Evolutionary conservation across 2,329 filamentous ascomycete species (phyloP).

Genomic region (Dactylellina leptospora): DNA sequence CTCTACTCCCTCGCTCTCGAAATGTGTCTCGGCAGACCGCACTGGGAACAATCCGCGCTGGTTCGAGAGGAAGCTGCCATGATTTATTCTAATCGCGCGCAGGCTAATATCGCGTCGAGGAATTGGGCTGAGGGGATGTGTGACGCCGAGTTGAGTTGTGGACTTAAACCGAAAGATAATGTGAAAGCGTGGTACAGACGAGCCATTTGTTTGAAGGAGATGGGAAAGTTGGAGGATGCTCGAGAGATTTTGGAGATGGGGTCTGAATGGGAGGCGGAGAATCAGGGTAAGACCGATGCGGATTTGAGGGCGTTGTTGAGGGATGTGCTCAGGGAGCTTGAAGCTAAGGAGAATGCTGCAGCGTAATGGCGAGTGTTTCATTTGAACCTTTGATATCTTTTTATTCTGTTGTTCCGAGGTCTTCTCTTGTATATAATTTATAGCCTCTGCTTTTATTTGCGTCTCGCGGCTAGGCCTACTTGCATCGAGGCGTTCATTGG

Average conservation of each 20-base stretch:
- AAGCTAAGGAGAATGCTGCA: slow-evolving; percentile 59
- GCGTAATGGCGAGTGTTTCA: slow-evolving; percentile 1
- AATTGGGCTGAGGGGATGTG: slow-evolving; percentile 85
- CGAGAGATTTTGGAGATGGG: slow-evolving; percentile 78
- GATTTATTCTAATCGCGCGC: slow-evolving; percentile 85
- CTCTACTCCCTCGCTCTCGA: slow-evolving; percentile 87
- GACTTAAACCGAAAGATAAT: slow-evolving; percentile 85
- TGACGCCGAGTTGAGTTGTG: slow-evolving; percentile 87
- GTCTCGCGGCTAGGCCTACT: not conserved
- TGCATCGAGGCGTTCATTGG: slow-evolving; percentile 27
- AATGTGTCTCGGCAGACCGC: slow-evolving; percentile 82
- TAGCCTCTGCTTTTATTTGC: not conserved
- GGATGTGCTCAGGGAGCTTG: slow-evolving; percentile 67
- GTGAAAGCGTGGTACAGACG: slow-evolving; percentile 94
- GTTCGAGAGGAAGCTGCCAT: slow-evolving; percentile 83
- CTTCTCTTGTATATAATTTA: slow-evolving; percentile 30
- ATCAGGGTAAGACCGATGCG: slow-evolving; percentile 61
- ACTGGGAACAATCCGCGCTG: slow-evolving; percentile 86
- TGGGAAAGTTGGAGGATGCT: slow-evolving; percentile 86
- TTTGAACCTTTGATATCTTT: not conserved
- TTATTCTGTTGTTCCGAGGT: not conserved
- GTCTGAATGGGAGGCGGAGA: slow-evolving; percentile 76
- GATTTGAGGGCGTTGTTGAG: slow-evolving; percentile 72
- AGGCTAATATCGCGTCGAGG: slow-evolving; percentile 84
- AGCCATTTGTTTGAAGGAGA: slow-evolving; percentile 86